Conservation (phyloP, 148 eudicot species). For the Simmondsia chinensis region DNA sequence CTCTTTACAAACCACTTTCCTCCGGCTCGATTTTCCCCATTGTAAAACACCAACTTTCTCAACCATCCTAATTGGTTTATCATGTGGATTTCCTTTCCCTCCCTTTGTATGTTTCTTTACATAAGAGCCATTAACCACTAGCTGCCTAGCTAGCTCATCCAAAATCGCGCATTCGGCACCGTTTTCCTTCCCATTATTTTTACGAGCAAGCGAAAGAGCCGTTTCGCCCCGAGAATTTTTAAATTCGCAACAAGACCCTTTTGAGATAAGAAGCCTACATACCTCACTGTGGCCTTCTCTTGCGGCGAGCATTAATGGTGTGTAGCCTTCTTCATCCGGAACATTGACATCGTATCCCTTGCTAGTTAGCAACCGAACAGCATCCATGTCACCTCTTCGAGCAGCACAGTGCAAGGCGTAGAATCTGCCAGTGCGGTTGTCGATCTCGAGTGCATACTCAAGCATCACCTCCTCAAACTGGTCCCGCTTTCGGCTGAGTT, state of each 20-base stretch:
- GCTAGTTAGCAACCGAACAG: slow-evolving; percentile 39
- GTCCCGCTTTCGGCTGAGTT: slow-evolving; percentile 31
- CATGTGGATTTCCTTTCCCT: slow-evolving; percentile 74
- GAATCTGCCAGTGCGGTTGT: slow-evolving; percentile 50
- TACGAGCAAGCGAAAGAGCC: slow-evolving; percentile 54
- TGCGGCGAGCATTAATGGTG: slow-evolving; percentile 87
- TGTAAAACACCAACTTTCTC: slow-evolving; percentile 36
- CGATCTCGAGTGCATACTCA: slow-evolving; percentile 71
- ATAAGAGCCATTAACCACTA: slow-evolving; percentile 46
- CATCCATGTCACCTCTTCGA: slow-evolving; percentile 56
- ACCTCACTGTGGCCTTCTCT: slow-evolving; percentile 53
- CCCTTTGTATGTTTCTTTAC: slow-evolving; percentile 69
- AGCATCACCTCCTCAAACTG: slow-evolving; percentile 77
- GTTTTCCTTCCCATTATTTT: slow-evolving; percentile 10
- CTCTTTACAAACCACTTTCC: slow-evolving; percentile 63
- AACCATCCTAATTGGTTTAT: slow-evolving; percentile 44
- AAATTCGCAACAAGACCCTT: slow-evolving; percentile 39
- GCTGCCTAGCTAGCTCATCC: slow-evolving; percentile 48
- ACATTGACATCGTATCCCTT: slow-evolving; percentile 69
- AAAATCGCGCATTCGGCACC: slow-evolving; percentile 49
- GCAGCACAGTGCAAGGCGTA: slow-evolving; percentile 80
- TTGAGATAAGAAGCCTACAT: slow-evolving; percentile 47
- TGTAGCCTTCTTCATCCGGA: slow-evolving; percentile 56
- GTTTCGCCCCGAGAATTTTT: slow-evolving; percentile 56
- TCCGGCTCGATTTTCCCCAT: slow-evolving; percentile 65